Base-by-base conservation (phyloP, 2,329 filamentous ascomycete genomes). In the Dactylella cylindrospora region DNA sequence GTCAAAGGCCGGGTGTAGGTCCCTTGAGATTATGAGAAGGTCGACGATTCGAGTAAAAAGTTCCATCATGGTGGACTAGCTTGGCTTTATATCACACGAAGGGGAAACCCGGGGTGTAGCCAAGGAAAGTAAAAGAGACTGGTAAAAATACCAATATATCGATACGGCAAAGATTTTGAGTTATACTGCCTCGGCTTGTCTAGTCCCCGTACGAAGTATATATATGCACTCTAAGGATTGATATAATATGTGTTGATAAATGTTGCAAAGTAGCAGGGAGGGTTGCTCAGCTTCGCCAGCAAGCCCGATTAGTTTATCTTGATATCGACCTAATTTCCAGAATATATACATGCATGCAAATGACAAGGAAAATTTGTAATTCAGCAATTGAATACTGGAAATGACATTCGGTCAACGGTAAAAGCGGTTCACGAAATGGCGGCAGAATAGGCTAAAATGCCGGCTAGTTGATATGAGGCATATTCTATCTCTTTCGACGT, bases 361-460 rank as follows among this genome's bases (percentile, higher is more conserved):
- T 38, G 19, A 23, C n/a, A 12, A 35, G 5, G 5, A 13, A 35
- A 15, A 12, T n/a, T 35, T 12, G 17, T 35, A 35, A 15, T 15
- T n/a, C 20, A 40, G 13, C 20, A n/a, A 45, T n/a, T 33, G 4
- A n/a, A n/a, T 25, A 17, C n/a, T 20, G 17, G 9, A 45, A 22
- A 40, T 12, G 36, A n/a, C 17, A n/a, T 40, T n/a, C 12, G 17
- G 17, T 35, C 6, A 35, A 35, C n/a, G n/a, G n/a, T 35, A 5
- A 35, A 10, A 35, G 17, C n/a, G 6, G 31, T 15, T 5, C 17
- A 35, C 13, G 33, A 12, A 44, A n/a, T n/a, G n/a, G n/a, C n/a
- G n/a, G n/a, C n/a, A n/a, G 12, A 45, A 53, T 39, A 53, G 50
- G 39, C 50, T 53, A 53, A 53, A 52, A 5, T 9, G n/a, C 31